Conservation (phyloP, 2,329 filamentous ascomycete species). For the Ascochyta koolunga region DNA sequence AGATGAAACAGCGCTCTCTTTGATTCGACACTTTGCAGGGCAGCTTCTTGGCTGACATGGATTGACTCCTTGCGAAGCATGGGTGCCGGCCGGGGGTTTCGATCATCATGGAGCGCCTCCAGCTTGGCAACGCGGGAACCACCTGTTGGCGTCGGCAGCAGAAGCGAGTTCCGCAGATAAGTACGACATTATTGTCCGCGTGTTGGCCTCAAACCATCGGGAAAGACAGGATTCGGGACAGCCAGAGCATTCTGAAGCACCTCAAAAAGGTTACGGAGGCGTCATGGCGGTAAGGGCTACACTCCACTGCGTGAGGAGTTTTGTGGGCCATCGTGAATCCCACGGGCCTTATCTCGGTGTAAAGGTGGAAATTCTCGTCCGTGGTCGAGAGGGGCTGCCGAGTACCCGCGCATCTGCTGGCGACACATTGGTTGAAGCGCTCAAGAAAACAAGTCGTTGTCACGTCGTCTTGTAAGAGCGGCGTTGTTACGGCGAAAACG, state of each 20-base stretch:
- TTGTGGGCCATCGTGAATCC: conserved; percentile 1
- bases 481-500: background rate
- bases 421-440: background rate
- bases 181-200: background rate
- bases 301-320: background rate
- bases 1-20: conserved; percentile 24
- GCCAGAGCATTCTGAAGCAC: background rate
- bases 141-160: conserved; percentile 1
- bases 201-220: background rate
- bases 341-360: conserved; percentile 10
- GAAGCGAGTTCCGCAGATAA: conserved; percentile 13
- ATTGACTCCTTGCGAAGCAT: conserved; percentile 22
- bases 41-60: conserved; percentile 39
- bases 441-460: background rate
- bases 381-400: background rate
- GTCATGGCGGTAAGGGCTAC: background rate
- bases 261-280: background rate
- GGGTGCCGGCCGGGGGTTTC: conserved; percentile 25
- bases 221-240: background rate
- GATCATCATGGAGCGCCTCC: conserved; percentile 22
- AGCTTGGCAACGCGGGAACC: conserved; percentile 26
- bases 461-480: background rate
- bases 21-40: conserved; percentile 36
- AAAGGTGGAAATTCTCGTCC: background rate
- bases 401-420: background rate